These are phyloP conservation scores for Nematocida parisii DNA, from an alignment of 371 early-diverging fungal species.

Conservation along the genomic window DNA sequence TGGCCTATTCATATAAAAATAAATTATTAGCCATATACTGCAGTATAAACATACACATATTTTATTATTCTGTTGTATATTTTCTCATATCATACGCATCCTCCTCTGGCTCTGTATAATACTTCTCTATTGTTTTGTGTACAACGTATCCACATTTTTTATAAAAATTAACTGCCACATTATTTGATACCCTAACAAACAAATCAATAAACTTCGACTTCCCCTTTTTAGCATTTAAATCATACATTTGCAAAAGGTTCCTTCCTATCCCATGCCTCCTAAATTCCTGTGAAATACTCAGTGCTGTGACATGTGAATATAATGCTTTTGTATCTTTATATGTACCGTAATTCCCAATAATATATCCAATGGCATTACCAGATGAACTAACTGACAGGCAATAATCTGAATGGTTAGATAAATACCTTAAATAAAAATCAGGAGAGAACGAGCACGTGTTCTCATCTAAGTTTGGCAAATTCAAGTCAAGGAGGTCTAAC, in stretches of 20 bases:
- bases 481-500: slow-evolving; percentile 56
- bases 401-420: slow-evolving; percentile 51
- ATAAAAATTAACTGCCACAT: slow-evolving; percentile 89
- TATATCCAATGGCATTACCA: slow-evolving; percentile 55
- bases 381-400: slow-evolving; percentile 38
- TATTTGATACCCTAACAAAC: slow-evolving; percentile 88
- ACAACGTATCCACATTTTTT: slow-evolving; percentile 83
- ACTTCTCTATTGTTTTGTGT: slow-evolving; percentile 81
- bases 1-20: too few species aligned
- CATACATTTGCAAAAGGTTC: slow-evolving; percentile 81
- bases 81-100: slow-evolving; percentile 70
- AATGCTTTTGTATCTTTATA: slow-evolving; percentile 65
- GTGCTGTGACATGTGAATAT: slow-evolving; percentile 95
- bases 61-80: slow-evolving; percentile 8
- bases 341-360: slow-evolving; percentile 65
- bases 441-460: slow-evolving; percentile 62
- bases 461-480: slow-evolving; percentile 62
- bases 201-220: slow-evolving; percentile 90
- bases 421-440: slow-evolving; percentile 66
- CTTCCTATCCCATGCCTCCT: slow-evolving; percentile 84
- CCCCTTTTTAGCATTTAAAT: slow-evolving; percentile 72
- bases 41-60: too few species aligned
- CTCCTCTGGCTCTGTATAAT: slow-evolving; percentile 73
- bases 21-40: too few species aligned
- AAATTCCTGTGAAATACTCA: slow-evolving; percentile 89